phyloP scores from a whole-genome alignment of 83 land plant species.

The Picea mariana region DNA sequence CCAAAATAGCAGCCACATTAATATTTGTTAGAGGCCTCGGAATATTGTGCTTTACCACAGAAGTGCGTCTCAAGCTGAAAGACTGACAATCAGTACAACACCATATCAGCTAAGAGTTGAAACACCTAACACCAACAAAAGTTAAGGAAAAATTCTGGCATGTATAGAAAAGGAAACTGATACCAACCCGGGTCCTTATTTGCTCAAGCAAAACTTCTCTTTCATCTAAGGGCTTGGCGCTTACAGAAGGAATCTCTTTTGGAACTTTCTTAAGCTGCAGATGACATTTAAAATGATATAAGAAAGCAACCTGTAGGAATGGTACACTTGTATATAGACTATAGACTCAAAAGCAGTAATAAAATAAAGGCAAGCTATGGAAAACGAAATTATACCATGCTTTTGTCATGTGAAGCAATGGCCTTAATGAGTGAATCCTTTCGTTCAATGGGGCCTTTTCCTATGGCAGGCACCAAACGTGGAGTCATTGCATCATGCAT shows the following conservation, averaged over 20 bases:
- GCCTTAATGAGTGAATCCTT: slow-evolving; percentile 70
- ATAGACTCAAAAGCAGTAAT: too few relatives aligned
- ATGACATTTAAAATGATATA: background rate
- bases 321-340: background rate
- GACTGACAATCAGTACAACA: slow-evolving; percentile 45
- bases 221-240: slow-evolving; percentile 45
- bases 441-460: slow-evolving; percentile 22
- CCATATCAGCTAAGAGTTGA: background rate
- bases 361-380: background rate
- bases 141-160: slow-evolving; percentile 2
- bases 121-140: background rate
- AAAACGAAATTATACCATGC: slow-evolving; percentile 45
- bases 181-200: slow-evolving; percentile 70
- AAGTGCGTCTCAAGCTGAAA: slow-evolving; percentile 73
- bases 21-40: slow-evolving; percentile 71
- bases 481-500: background rate
- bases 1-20: slow-evolving; percentile 94
- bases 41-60: slow-evolving; percentile 45
- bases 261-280: slow-evolving; percentile 74
- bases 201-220: slow-evolving; percentile 77
- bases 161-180: background rate
- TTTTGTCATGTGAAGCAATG: slow-evolving; percentile 72
- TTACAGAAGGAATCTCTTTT: slow-evolving; percentile 36
- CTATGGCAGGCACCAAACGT: background rate
- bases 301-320: background rate